These are phyloP conservation scores for Parasitella parasitica DNA, from an alignment of 371 early-diverging fungal genomes.

Conservation along the genomic window DNA sequence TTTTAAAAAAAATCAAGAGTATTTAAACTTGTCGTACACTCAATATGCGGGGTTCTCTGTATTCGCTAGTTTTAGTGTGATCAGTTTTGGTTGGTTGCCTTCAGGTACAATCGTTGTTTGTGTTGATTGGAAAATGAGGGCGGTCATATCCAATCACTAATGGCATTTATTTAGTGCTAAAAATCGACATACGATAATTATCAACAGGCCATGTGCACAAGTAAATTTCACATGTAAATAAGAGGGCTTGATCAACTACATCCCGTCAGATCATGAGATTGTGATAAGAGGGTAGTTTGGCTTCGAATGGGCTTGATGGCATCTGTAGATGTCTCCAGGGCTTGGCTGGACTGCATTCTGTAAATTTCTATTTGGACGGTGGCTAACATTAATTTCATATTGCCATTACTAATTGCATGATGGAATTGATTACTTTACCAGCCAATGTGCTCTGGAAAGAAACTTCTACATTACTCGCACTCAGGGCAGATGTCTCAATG, in stretches of 20 bases:
- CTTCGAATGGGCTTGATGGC: conserved; percentile 73
- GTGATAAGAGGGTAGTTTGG: conserved; percentile 73
- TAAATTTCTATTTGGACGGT: conserved; percentile 78
- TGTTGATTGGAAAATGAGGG: conserved; percentile 13
- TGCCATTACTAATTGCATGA: neutral
- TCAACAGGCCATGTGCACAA: no score
- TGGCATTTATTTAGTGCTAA: neutral
- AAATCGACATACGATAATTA: no score
- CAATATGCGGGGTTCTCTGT: conserved; percentile 3
- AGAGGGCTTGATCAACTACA: conserved; percentile 66
- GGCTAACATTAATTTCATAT: neutral
- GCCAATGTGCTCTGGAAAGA: conserved; percentile 27
- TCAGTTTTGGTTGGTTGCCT: neutral
- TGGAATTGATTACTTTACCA: conserved; percentile 10
- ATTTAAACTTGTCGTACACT: neutral
- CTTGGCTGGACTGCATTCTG: conserved; percentile 90
- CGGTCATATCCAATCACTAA: conserved; percentile 4
- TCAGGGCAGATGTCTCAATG: conserved; percentile 92
- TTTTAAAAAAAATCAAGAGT: neutral
- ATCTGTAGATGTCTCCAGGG: conserved; percentile 74
- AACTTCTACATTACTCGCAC: conserved; percentile 84
- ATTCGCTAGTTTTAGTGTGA: neutral
- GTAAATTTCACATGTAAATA: neutral
- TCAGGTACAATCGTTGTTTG: conserved; percentile 18
- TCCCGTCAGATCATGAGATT: conserved; percentile 59